Evolutionary conservation across 2,329 filamentous ascomycete species (phyloP).

Genomic region (Hypocreales sp.): DNA sequence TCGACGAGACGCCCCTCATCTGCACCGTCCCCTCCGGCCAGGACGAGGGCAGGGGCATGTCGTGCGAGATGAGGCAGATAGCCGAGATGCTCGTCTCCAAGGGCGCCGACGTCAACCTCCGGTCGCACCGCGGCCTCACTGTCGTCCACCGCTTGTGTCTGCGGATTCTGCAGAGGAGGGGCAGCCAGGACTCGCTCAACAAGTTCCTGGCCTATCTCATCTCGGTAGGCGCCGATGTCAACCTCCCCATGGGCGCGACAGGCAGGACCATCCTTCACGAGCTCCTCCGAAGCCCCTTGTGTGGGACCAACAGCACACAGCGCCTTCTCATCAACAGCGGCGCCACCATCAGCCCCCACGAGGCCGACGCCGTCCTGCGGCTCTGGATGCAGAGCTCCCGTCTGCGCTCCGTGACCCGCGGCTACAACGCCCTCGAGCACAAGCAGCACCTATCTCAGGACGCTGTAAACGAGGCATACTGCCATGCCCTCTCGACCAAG

Average conservation of each 20-base stretch:
- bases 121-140: background rate
- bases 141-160: background rate
- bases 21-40: background rate
- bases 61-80: too few relatives aligned
- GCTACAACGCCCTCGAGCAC: background rate
- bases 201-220: background rate
- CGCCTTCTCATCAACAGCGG: too few relatives aligned
- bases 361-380: background rate
- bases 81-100: too few relatives aligned
- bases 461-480: background rate
- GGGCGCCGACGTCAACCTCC: background rate
- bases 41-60: too few relatives aligned
- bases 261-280: too few relatives aligned
- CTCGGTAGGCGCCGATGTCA: background rate
- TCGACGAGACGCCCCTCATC: background rate
- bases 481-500: too few relatives aligned
- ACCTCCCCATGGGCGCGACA: background rate
- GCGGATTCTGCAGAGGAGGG: background rate
- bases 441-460: too few relatives aligned
- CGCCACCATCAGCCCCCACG: background rate
- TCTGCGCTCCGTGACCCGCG: background rate
- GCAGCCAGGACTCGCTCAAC: background rate
- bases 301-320: too few relatives aligned
- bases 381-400: background rate
- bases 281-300: too few relatives aligned